Evolutionary conservation across 2,329 filamentous ascomycete species (phyloP), one percentile per base, ranked within the genome.

Genomic region (Pseudocercospora macadamiae): DNA sequence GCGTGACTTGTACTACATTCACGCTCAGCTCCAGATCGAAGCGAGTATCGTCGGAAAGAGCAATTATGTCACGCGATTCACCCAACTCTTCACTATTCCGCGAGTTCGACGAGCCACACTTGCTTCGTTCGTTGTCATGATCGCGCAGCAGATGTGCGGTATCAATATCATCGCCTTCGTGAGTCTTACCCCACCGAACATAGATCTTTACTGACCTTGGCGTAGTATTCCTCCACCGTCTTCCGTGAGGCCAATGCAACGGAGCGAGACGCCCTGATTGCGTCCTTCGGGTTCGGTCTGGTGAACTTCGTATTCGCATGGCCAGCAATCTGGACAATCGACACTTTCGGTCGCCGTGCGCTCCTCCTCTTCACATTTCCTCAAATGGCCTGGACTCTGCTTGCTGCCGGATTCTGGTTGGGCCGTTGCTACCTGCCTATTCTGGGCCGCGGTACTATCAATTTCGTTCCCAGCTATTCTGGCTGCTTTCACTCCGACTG

Each of bases 381-480:
- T 0, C 69, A 78, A 4, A 80, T 80, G 64, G 71, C 71, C 3
- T 75, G 80, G 25, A 79, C 79, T 59, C 73, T 82, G 7, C 76
- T 83, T 54, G 78, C 81, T 60, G 77, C 78, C 4, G 68, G 81
- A 69, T 69, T 78, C 34, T 78, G 73, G 82, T 0, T 89, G 83
- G 74, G 83, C 86, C 6, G 87, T 89, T 7, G 85, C 87, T 1
- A 89, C 85, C 0, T 88, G 85, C 62, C 77, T 88, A 61, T 83
- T 79, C 64, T 83, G 78, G 77, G 79, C 80, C 2, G 74, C 78
- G 3, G 76, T 83, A 1, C 71, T 83, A 9, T 80, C 79, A 1
- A 75, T 83, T 28, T 79, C 79, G 0, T 82, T 80, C 66, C 80
- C 81, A 1, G 75, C 76, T 10, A 79, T 81, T 68, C 70, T 82